phyloP scores from a whole-genome alignment of 257 asterid genomes.

The Linaria vulgaris region DNA sequence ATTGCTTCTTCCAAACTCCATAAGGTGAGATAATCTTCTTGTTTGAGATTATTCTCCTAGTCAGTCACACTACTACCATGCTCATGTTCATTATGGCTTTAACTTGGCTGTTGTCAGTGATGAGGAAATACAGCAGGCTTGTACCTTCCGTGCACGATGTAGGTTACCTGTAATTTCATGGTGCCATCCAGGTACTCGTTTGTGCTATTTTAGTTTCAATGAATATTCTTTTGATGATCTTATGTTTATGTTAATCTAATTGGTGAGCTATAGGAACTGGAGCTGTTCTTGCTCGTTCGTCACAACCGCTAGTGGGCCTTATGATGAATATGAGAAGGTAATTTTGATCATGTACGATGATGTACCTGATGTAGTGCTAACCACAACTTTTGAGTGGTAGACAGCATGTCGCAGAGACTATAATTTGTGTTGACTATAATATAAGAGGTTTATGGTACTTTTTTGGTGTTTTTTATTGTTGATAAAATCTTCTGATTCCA shows the following conservation, averaged over 20 bases:
- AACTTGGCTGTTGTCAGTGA: slow-evolving; percentile 55
- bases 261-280: slow-evolving; percentile 67
- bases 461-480: slow-evolving; percentile 12
- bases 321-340: slow-evolving; percentile 99
- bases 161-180: slow-evolving; percentile 92
- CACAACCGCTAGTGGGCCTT: slow-evolving; percentile 94
- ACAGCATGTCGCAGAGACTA: slow-evolving; percentile 10
- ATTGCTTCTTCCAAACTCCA: slow-evolving; percentile 80
- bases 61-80: slow-evolving; percentile 24
- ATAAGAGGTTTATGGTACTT: slow-evolving; percentile 16
- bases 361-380: slow-evolving; percentile 11
- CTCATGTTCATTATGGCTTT: slow-evolving; percentile 31
- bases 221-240: slow-evolving; percentile 22
- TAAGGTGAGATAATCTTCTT: slow-evolving; percentile 49
- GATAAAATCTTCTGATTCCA: slow-evolving; percentile 18
- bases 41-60: slow-evolving; percentile 10
- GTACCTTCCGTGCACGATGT: slow-evolving; percentile 82
- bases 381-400: slow-evolving; percentile 17
- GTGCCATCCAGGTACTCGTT: slow-evolving; percentile 73
- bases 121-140: slow-evolving; percentile 79
- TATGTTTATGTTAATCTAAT: slow-evolving; percentile 29
- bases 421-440: slow-evolving; percentile 13
- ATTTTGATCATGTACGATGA: neutral
- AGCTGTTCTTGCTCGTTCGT: slow-evolving; percentile 96
- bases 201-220: slow-evolving; percentile 27